Conservation (phyloP, 108 stramenopile species). For the Pseudonitzschia multiseries region DNA sequence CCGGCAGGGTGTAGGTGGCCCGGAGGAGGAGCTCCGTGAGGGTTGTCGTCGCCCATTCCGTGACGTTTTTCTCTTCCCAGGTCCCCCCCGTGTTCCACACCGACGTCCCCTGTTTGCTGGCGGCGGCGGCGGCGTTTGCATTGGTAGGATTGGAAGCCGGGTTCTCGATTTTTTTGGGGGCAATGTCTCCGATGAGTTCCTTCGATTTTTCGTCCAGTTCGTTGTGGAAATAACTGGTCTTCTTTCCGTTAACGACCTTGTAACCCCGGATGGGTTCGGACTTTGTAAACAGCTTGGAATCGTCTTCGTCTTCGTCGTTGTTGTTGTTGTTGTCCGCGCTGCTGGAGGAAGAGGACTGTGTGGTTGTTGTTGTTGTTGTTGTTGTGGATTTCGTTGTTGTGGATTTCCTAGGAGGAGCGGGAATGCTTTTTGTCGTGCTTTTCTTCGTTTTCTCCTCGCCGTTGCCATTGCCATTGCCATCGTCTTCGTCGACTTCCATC, state of each 20-base stretch:
- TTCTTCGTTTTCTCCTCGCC: conserved; percentile 6
- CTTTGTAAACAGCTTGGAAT: conserved; percentile 57
- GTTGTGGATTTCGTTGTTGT: conserved; percentile 12
- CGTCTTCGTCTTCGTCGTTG: conserved; percentile 37
- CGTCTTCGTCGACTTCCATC: conserved; percentile 25
- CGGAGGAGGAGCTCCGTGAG: conserved; percentile 50
- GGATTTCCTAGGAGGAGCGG: conserved; percentile 1
- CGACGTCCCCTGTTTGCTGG: conserved; percentile 18
- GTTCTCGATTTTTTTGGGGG: conserved; percentile 81
- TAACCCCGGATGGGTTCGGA: conserved; percentile 91
- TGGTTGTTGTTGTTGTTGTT: conserved; percentile 6
- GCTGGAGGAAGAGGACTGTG: conserved; percentile 8
- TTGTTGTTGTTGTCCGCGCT: neutral
- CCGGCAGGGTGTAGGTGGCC: conserved; percentile 60
- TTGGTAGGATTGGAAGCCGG: conserved; percentile 18
- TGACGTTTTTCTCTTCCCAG: conserved; percentile 91
- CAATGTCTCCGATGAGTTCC: conserved; percentile 91
- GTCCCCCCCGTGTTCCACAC: conserved; percentile 87
- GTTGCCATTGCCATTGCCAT: too few species aligned
- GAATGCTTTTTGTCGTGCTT: neutral
- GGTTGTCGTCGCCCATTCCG: conserved; percentile 82
- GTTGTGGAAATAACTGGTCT: conserved; percentile 95
- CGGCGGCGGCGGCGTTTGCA: neutral
- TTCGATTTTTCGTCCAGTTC: conserved; percentile 93
- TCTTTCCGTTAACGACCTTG: conserved; percentile 94